Evolutionary conservation across 176 grass and related monocot genomes (phyloP).

Genomic region (Phyllostachys edulis): DNA sequence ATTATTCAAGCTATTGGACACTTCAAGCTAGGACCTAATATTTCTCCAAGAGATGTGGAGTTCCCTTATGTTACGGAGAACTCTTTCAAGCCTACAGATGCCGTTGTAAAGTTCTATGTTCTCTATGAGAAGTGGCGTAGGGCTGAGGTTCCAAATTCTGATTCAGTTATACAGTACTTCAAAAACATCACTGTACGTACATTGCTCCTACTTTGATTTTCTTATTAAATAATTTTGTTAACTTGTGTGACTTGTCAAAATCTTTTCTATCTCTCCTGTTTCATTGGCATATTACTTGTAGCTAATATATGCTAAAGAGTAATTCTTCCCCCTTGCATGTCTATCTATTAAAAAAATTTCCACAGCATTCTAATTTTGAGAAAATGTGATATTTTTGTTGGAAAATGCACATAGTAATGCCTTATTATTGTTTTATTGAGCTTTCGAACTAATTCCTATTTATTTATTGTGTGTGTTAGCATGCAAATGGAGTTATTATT

Average conservation of each 20-base stretch:
- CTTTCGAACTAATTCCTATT: constrained; percentile 24
- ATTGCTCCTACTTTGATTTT: constrained; percentile 12
- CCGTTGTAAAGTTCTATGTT: constrained; percentile 68
- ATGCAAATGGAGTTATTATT: constrained; percentile 61
- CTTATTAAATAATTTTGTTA: not conserved
- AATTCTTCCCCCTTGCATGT: not conserved
- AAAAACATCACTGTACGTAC: constrained; percentile 65
- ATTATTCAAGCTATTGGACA: constrained; percentile 83
- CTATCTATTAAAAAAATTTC: not conserved
- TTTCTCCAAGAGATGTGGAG: constrained; percentile 69
- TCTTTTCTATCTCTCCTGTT: not conserved
- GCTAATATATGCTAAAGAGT: not conserved
- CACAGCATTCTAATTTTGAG: not conserved
- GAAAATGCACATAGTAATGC: not conserved
- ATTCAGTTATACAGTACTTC: constrained; percentile 44
- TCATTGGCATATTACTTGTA: not conserved
- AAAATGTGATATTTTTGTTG: not conserved
- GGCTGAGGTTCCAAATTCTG: constrained; percentile 63
- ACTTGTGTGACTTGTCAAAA: not conserved
- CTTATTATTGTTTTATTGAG: not conserved
- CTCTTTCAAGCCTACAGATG: constrained; percentile 42
- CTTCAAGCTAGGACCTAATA: constrained; percentile 68
- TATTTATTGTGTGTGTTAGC: constrained; percentile 31
- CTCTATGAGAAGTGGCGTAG: constrained; percentile 76
- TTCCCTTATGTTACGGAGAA: constrained; percentile 52